Evolutionary conservation across 129 eudicot genomes (phyloP).

Genomic region (sunflower (Helianthus annuus)): DNA sequence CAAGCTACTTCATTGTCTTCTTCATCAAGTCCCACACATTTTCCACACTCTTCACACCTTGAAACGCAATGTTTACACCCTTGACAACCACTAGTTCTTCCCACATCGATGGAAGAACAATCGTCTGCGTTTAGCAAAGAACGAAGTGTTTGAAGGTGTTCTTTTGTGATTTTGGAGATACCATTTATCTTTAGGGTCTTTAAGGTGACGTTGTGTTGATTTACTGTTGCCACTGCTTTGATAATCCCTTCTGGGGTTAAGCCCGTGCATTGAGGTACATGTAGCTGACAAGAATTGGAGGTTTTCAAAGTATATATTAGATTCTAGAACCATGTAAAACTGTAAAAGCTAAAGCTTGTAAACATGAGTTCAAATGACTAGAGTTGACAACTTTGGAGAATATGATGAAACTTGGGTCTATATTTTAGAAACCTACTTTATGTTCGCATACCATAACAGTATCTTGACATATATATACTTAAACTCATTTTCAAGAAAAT

Average conservation of each 20-base stretch:
- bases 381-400: background rate
- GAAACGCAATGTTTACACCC: constrained; percentile 65
- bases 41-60: constrained; percentile 72
- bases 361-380: background rate
- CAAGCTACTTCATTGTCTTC: constrained; percentile 65
- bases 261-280: constrained; percentile 65
- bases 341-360: background rate
- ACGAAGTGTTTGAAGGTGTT: constrained; percentile 48
- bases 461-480: too few species aligned
- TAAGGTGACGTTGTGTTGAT: constrained; percentile 28
- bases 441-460: background rate
- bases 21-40: constrained; percentile 47
- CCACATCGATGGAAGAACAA: constrained; percentile 50
- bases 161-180: constrained; percentile 45
- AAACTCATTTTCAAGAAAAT: too few species aligned
- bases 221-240: constrained; percentile 45
- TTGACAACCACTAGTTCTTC: constrained; percentile 34
- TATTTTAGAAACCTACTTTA: background rate
- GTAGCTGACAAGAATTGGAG: constrained; percentile 39
- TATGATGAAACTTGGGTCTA: background rate
- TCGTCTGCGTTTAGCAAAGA: constrained; percentile 31
- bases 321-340: background rate
- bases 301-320: background rate
- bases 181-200: constrained; percentile 58
- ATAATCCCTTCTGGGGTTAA: constrained; percentile 69